Evolutionary conservation across 768 basidiomycete genomes (phyloP).

Genomic region (Boletus reticulatus): DNA sequence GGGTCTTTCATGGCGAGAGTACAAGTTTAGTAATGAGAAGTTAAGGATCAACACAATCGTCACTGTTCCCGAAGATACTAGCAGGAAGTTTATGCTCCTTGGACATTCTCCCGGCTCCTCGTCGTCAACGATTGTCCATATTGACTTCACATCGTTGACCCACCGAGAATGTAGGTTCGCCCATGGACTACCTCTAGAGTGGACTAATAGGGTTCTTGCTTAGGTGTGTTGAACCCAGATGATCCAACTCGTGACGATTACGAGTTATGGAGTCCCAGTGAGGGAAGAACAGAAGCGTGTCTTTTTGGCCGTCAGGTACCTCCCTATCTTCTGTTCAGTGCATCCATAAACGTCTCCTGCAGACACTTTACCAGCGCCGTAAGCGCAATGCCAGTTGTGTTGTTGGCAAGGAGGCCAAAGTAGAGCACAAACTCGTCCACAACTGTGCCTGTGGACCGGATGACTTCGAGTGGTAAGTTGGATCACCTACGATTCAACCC

Average conservation of each 20-base stretch:
- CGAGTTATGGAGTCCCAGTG: slow-evolving; percentile 94
- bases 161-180: slow-evolving; percentile 63
- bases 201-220: not conserved
- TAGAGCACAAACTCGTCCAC: slow-evolving; percentile 48
- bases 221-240: slow-evolving; percentile 68
- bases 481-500: not conserved
- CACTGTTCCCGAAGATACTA: slow-evolving; percentile 88
- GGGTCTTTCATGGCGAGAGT: slow-evolving; percentile 85
- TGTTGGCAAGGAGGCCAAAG: slow-evolving; percentile 68
- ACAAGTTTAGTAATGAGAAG: slow-evolving; percentile 70
- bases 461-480: slow-evolving; percentile 92
- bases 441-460: slow-evolving; percentile 70
- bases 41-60: slow-evolving; percentile 75
- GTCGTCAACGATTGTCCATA: slow-evolving; percentile 61
- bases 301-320: slow-evolving; percentile 87
- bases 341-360: not conserved
- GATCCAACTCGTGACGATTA: slow-evolving; percentile 89
- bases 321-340: not conserved
- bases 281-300: slow-evolving; percentile 83
- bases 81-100: slow-evolving; percentile 85
- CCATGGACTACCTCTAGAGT: not conserved
- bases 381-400: slow-evolving; percentile 77
- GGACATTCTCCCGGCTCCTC: slow-evolving; percentile 52
- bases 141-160: slow-evolving; percentile 86
- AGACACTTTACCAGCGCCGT: slow-evolving; percentile 93